phyloP scores from a whole-genome alignment of 768 basidiomycete species.

The Suillus brevipes region DNA sequence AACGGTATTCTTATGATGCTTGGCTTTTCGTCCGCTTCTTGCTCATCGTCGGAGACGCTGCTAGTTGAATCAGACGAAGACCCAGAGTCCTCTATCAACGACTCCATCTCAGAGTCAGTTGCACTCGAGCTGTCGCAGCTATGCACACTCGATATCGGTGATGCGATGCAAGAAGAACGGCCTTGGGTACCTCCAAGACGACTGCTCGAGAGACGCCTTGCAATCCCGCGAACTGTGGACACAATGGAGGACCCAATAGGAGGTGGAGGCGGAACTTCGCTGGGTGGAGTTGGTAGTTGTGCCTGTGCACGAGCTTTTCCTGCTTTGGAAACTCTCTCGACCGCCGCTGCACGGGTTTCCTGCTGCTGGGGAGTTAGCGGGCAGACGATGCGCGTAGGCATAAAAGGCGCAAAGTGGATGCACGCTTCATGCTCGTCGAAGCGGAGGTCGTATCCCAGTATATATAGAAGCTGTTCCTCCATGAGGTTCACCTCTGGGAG shows the following conservation, averaged over 20 bases:
- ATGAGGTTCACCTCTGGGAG: slow-evolving; percentile 86
- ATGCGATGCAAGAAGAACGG: slow-evolving; percentile 24
- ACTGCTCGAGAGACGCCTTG: slow-evolving; percentile 52
- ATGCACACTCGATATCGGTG: slow-evolving; percentile 38
- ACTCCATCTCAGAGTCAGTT: slow-evolving; percentile 59
- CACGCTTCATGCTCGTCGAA: slow-evolving; percentile 84
- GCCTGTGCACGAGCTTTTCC: slow-evolving; percentile 53
- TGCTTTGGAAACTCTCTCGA: slow-evolving; percentile 55
- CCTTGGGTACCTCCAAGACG: slow-evolving; percentile 35
- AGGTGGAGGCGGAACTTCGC: slow-evolving; percentile 34
- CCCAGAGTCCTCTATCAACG: slow-evolving; percentile 61
- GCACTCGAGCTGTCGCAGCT: slow-evolving; percentile 47
- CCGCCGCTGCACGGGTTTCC: slow-evolving; percentile 51
- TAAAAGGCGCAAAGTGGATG: slow-evolving; percentile 67
- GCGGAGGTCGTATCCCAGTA: slow-evolving; percentile 91
- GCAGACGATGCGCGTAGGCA: slow-evolving; percentile 32
- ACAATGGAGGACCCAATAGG: slow-evolving; percentile 40
- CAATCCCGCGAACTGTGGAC: slow-evolving; percentile 59
- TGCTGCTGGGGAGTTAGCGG: slow-evolving; percentile 34
- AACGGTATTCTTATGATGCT: slow-evolving; percentile 37
- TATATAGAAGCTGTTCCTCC: slow-evolving; percentile 92
- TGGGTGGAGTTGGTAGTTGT: slow-evolving; percentile 42
- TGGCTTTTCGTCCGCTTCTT: slow-evolving; percentile 29
- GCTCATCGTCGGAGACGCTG: slow-evolving; percentile 47
- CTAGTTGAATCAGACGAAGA: slow-evolving; percentile 53